Percentiles rank a stretch among this genome's conserved stretches.
Conservation (phyloP, 345 rosid genomes). For the Populus tremula region DNA sequence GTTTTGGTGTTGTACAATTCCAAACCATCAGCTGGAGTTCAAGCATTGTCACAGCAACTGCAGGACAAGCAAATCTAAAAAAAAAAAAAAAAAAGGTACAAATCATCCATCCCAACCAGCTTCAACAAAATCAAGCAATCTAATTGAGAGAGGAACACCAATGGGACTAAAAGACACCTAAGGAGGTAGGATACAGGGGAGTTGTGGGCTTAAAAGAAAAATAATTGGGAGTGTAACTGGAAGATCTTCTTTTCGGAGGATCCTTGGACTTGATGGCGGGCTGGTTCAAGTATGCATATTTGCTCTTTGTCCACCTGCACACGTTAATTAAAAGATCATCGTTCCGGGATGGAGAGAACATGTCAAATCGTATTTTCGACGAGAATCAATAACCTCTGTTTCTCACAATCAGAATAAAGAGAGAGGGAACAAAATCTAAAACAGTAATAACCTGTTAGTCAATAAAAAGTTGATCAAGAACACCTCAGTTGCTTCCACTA, state of each 20-base stretch:
- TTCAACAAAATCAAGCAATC: not conserved
- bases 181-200: slow-evolving; percentile 55
- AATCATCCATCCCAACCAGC: not conserved
- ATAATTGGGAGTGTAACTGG: slow-evolving; percentile 55
- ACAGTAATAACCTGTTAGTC: no score
- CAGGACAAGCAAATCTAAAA: not conserved
- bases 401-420: no score
- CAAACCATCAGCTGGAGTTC: not conserved
- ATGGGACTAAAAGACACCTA: slow-evolving; percentile 47
- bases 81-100: not conserved
- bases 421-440: not conserved
- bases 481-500: no score
- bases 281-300: slow-evolving; percentile 85
- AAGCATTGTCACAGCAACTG: not conserved
- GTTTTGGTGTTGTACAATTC: no score
- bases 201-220: slow-evolving; percentile 53
- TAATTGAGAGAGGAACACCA: not conserved
- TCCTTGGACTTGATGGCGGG: slow-evolving; percentile 58
- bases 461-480: no score
- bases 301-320: slow-evolving; percentile 95
- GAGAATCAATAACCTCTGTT: not conserved
- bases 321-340: not conserved
- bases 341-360: not conserved
- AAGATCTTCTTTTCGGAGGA: slow-evolving; percentile 41
- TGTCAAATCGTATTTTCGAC: not conserved